A percentile compares a stretch with the other conserved stretches of the same genome.
Evolutionary conservation across 1,284 basidiomycete genomes (phyloP).

Genomic region (Neonothopanus nambi): DNA sequence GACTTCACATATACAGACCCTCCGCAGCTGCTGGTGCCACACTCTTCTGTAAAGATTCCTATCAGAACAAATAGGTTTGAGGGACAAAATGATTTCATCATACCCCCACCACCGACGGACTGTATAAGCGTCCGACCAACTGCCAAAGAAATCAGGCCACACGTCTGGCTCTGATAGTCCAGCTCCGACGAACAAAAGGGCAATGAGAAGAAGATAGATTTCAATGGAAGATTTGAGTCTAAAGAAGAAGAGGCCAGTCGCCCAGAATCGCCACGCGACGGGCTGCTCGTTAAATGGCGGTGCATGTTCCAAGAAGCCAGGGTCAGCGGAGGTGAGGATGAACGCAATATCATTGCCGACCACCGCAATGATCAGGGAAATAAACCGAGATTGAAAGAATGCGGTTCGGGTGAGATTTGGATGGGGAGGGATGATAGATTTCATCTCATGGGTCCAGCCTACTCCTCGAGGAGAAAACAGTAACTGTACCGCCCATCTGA

Average conservation of each 20-base stretch:
- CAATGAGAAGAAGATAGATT: not conserved
- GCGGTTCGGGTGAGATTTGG: not conserved
- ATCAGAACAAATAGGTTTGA: not conserved
- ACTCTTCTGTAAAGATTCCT: not conserved
- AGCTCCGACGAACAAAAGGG: not conserved
- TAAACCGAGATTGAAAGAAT: not conserved
- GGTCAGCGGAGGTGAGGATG: not conserved
- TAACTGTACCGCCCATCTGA: constrained; percentile 1
- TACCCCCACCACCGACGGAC: constrained; percentile 4
- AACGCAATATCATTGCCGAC: constrained; percentile 4
- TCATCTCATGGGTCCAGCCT: not conserved
- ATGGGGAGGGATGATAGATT: not conserved
- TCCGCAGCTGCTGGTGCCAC: constrained; percentile 4
- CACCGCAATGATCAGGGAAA: not conserved
- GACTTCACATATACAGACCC: not conserved
- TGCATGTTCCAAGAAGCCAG: not conserved
- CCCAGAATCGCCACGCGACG: not conserved
- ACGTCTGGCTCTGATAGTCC: not conserved
- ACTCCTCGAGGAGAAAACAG: constrained; percentile 4
- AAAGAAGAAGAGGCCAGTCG: constrained; percentile 3
- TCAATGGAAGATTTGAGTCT: not conserved
- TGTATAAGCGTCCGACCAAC: not conserved
- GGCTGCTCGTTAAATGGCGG: not conserved
- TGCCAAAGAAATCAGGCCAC: constrained; percentile 2
- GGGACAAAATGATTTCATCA: not conserved